A percentile compares a stretch with the other conserved stretches of the same genome.
phyloP scores from a whole-genome alignment of 176 grass and related monocot species.

The Eleusine coracana region DNA sequence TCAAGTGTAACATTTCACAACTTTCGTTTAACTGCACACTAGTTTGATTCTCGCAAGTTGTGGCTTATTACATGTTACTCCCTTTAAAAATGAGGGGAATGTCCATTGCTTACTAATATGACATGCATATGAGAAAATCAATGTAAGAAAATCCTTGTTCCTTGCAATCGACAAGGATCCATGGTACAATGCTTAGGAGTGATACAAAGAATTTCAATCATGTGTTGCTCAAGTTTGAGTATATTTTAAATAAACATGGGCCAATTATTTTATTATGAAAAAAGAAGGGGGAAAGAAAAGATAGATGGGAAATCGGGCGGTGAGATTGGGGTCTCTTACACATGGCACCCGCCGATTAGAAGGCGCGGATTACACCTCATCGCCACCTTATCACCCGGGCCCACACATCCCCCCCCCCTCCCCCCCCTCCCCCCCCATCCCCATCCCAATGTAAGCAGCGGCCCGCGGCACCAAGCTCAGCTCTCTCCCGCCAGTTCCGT shows the following conservation, averaged over 20 bases:
- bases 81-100: background rate
- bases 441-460: background rate
- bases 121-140: background rate
- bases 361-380: slow-evolving; percentile 66
- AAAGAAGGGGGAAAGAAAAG: background rate
- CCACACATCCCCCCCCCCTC: slow-evolving; percentile 1
- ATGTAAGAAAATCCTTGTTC: background rate
- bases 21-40: background rate
- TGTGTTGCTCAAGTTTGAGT: background rate
- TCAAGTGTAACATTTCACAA: background rate
- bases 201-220: background rate
- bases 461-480: background rate
- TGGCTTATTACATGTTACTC: background rate
- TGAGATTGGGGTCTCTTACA: slow-evolving; percentile 41
- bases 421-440: background rate
- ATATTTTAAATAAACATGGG: background rate
- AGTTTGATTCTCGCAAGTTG: background rate
- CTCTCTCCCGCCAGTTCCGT: slow-evolving; percentile 13
- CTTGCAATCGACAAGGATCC: background rate
- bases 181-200: background rate
- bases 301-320: slow-evolving; percentile 3
- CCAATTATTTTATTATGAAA: background rate
- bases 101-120: background rate
- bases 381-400: slow-evolving; percentile 46
- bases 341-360: slow-evolving; percentile 57